Conservation (phyloP, 2,329 filamentous ascomycete genomes). For the Aspergillus ochraceus region DNA sequence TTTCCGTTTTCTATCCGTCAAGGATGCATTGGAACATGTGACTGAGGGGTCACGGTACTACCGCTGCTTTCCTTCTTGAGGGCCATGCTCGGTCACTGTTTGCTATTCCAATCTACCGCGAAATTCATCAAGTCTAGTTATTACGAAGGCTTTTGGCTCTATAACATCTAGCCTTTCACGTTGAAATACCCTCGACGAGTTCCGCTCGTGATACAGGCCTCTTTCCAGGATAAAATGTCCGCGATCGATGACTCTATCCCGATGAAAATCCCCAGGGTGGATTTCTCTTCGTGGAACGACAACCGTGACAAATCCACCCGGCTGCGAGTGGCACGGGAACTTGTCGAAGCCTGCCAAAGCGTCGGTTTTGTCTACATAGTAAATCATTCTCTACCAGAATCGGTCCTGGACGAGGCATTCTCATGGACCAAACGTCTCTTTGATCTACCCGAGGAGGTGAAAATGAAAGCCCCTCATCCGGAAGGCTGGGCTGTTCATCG, state of each 20-base stretch:
- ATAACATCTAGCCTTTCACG: background rate
- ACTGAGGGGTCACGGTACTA: background rate
- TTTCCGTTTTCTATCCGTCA: background rate
- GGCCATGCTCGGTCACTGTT: background rate
- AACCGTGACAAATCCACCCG: slow-evolving; percentile 27
- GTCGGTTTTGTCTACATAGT: slow-evolving; percentile 52
- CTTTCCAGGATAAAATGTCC: background rate
- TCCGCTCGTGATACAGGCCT: background rate
- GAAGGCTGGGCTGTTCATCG: slow-evolving; percentile 52
- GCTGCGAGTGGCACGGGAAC: slow-evolving; percentile 36
- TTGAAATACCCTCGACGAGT: background rate
- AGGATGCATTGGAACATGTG: background rate
- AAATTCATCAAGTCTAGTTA: too few species aligned
- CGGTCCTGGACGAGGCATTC: slow-evolving; percentile 46
- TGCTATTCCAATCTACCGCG: background rate
- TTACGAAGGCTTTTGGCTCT: background rate
- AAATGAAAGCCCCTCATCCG: slow-evolving; percentile 53
- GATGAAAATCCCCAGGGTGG: slow-evolving; percentile 40
- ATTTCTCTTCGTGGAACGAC: slow-evolving; percentile 40
- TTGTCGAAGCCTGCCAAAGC: slow-evolving; percentile 44
- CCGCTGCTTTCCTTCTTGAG: background rate
- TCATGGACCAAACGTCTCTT: slow-evolving; percentile 47
- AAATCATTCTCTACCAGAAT: slow-evolving; percentile 47
- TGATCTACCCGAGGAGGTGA: slow-evolving; percentile 45
- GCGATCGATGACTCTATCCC: background rate